Evolutionary conservation across 768 basidiomycete species (phyloP).

Genomic region (Tylopilus sp.): DNA sequence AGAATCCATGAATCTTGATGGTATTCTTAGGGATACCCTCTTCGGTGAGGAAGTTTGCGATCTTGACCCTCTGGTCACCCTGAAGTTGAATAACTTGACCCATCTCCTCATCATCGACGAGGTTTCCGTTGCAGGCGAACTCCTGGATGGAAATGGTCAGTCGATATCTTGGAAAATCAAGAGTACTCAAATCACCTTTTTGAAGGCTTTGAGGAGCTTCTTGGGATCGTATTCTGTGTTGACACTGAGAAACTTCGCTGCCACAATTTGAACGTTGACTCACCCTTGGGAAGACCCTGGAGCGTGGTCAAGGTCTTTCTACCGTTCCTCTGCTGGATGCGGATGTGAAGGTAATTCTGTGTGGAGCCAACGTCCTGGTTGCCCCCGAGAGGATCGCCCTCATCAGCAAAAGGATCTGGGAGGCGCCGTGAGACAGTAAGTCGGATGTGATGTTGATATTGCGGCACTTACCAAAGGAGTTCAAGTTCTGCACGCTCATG

Average conservation of each 20-base stretch:
- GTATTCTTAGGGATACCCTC: conserved; percentile 73
- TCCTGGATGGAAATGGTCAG: conserved; percentile 48
- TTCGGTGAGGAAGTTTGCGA: conserved; percentile 80
- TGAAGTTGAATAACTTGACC: conserved; percentile 98
- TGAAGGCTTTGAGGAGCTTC: conserved; percentile 98
- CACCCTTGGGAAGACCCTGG: conserved; percentile 90
- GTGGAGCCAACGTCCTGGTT: conserved; percentile 76
- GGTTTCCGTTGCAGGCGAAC: conserved; percentile 97
- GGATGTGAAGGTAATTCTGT: conserved; percentile 87
- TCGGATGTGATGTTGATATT: conserved; percentile 5
- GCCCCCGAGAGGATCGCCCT: conserved; percentile 77
- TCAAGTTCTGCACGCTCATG: conserved; percentile 95
- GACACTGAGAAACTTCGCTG: conserved; percentile 14
- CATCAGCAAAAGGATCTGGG: conserved; percentile 94
- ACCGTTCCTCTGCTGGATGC: conserved; percentile 99
- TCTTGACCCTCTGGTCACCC: conserved; percentile 94
- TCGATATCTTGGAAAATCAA: background rate
- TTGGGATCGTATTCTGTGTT: conserved; percentile 90
- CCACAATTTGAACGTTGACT: conserved; percentile 21
- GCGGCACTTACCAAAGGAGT: conserved; percentile 59
- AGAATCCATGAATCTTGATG: conserved; percentile 91
- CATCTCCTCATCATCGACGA: conserved; percentile 93
- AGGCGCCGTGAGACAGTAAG: conserved; percentile 12
- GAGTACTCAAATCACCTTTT: conserved; percentile 64
- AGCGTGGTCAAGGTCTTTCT: conserved; percentile 97